phyloP scores from a whole-genome alignment of 805 yeast species.

The Metahyphopichia silvanorum region DNA sequence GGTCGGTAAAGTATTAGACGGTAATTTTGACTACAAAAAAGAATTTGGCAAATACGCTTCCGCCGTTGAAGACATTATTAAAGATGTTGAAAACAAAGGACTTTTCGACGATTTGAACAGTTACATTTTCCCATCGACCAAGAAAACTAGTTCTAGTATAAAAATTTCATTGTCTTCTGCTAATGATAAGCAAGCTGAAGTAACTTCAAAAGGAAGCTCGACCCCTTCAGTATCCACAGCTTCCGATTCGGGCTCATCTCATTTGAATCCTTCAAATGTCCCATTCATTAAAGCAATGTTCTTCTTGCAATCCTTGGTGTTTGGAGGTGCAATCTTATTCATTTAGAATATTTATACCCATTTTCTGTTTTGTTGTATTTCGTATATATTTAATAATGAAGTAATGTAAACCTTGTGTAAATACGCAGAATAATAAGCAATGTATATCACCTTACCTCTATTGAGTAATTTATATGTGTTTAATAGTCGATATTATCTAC shows the following conservation, averaged over 20 bases:
- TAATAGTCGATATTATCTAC: too few relatives aligned
- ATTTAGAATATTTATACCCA: too few relatives aligned
- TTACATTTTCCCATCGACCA: constrained; percentile 24
- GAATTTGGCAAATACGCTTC: constrained; percentile 22
- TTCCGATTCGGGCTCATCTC: too few relatives aligned
- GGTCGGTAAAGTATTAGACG: constrained; percentile 20
- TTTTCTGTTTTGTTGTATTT: too few relatives aligned
- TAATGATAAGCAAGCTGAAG: constrained; percentile 1
- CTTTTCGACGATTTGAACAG: constrained; percentile 36
- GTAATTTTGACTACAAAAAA: constrained; percentile 12
- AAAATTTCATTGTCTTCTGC: not conserved
- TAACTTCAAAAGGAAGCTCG: constrained; percentile 1
- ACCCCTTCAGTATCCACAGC: constrained; percentile 1
- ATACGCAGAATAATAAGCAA: too few relatives aligned
- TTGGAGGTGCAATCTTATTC: constrained; percentile 19
- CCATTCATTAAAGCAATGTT: constrained; percentile 11
- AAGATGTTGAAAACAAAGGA: constrained; percentile 33
- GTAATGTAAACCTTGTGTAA: too few relatives aligned
- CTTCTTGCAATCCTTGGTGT: constrained; percentile 15
- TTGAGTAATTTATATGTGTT: too few relatives aligned
- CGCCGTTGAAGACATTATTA: constrained; percentile 27
- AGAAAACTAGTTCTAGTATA: not conserved
- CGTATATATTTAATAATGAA: too few relatives aligned
- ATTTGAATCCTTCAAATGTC: constrained; percentile 4
- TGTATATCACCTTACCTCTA: too few relatives aligned